These are phyloP conservation scores for Dimargaris xerosporica DNA, from an alignment of 192 early-diverging fungal species.

Conservation along the genomic window DNA sequence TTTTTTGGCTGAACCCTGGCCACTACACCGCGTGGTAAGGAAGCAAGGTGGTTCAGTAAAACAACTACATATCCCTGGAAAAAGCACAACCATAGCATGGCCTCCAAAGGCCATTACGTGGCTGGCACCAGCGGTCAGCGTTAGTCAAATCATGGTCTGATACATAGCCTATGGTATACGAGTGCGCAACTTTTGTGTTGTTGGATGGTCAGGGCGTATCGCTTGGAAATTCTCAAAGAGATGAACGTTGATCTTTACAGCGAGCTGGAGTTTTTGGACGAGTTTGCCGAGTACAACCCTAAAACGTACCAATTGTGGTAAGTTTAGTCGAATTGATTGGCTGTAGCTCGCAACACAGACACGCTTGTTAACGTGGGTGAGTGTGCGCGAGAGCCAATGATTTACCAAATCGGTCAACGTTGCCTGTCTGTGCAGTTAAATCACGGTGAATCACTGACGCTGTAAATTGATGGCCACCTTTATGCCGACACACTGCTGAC, in stretches of 20 bases:
- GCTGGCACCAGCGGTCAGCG: not conserved
- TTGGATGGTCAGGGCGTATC: constrained; percentile 42
- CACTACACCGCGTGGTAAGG: constrained; percentile 90
- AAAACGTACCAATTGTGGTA: constrained; percentile 97
- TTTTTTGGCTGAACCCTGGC: constrained; percentile 73
- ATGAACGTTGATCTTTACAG: constrained; percentile 41
- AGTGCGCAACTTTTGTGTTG: not conserved
- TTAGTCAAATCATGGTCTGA: not conserved
- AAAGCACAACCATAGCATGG: not conserved
- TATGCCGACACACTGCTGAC: constrained; percentile 1
- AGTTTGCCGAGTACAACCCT: constrained; percentile 52
- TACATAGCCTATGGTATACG: not conserved
- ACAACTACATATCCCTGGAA: not conserved
- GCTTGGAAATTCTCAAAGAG: constrained; percentile 60
- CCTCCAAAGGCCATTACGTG: not conserved
- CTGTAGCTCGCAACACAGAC: not conserved
- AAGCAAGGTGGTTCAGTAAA: not conserved
- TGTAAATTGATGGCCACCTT: constrained; percentile 6
- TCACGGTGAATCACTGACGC: not conserved
- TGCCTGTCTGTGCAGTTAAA: not conserved
- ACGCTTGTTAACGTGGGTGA: not conserved
- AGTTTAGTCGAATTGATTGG: not conserved
- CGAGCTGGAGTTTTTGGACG: constrained; percentile 67
- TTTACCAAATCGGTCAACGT: not conserved
- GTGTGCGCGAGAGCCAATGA: not conserved